Evolutionary conservation across 441 rosid species (phyloP).

Genomic region (Croton laevigatus): DNA sequence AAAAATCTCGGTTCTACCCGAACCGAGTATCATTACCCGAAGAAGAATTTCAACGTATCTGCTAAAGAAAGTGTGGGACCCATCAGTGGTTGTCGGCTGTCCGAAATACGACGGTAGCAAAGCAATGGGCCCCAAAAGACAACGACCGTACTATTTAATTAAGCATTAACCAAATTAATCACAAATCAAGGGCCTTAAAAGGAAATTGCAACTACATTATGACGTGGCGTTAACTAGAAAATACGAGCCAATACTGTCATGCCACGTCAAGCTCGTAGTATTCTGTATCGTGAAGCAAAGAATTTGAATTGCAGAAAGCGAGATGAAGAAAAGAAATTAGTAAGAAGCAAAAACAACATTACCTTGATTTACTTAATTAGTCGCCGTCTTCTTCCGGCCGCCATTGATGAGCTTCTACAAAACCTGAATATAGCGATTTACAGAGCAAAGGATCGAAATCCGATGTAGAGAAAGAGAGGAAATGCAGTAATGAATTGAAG

Average conservation of each 20-base stretch:
- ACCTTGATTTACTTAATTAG: slow-evolving; percentile 1
- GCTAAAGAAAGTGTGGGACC: slow-evolving; percentile 16
- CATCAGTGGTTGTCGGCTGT: slow-evolving; percentile 23
- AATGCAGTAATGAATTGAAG: neutral
- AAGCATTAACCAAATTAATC: neutral
- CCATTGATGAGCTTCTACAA: neutral
- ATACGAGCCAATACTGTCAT: neutral
- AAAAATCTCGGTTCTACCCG: no score
- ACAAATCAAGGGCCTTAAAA: neutral
- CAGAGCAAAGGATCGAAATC: neutral
- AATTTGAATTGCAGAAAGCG: neutral
- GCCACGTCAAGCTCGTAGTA: neutral
- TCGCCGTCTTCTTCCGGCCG: neutral
- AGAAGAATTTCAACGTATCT: slow-evolving; percentile 28
- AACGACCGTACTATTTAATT: neutral
- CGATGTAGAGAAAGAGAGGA: neutral
- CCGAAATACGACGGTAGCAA: neutral
- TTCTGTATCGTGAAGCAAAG: neutral
- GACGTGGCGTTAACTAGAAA: neutral
- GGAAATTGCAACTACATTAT: neutral
- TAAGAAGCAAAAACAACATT: neutral
- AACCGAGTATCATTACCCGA: no score
- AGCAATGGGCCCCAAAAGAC: neutral
- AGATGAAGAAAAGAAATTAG: neutral
- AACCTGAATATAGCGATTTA: neutral